These are phyloP conservation scores for Claviceps sp. DNA, from an alignment of 2,329 filamentous ascomycete genomes.

Conservation along the genomic window DNA sequence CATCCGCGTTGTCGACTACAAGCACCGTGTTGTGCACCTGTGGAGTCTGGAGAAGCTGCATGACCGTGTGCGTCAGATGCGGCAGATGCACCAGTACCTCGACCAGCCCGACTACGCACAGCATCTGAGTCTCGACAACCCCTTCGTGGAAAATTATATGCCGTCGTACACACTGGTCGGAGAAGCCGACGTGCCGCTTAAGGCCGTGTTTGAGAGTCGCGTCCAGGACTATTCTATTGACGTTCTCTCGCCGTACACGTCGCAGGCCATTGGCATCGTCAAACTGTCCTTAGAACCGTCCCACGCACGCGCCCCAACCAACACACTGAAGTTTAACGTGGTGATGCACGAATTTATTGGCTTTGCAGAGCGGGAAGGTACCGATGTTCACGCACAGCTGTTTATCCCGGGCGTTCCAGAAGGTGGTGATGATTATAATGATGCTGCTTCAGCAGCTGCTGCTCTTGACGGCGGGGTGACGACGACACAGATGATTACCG, in stretches of 20 bases:
- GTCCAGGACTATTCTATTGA: conserved; percentile 92
- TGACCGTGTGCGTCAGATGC: conserved; percentile 78
- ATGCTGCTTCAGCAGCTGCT: background rate
- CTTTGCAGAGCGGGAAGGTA: conserved; percentile 90
- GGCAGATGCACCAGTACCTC: conserved; percentile 92
- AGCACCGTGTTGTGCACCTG: conserved; percentile 69
- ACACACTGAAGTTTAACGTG: conserved; percentile 93
- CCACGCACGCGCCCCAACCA: conserved; percentile 79
- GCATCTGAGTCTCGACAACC: conserved; percentile 84
- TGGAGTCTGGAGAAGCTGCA: conserved; percentile 94
- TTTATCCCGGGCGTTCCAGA: conserved; percentile 86
- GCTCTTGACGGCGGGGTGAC: conserved; percentile 66
- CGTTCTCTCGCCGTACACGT: conserved; percentile 83
- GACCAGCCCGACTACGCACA: conserved; percentile 90
- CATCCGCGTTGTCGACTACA: conserved; percentile 82
- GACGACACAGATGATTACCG: conserved; percentile 85
- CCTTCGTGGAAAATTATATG: conserved; percentile 82
- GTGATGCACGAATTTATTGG: conserved; percentile 94
- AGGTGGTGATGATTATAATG: conserved; percentile 47
- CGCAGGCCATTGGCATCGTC: conserved; percentile 79
- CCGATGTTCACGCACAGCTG: conserved; percentile 90
- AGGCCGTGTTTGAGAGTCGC: conserved; percentile 83
- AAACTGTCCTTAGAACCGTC: conserved; percentile 87
- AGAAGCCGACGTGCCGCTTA: conserved; percentile 82
- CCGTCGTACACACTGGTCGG: conserved; percentile 86